phyloP scores from a whole-genome alignment of 1,284 basidiomycete species.

The Inonotus hispidus region DNA sequence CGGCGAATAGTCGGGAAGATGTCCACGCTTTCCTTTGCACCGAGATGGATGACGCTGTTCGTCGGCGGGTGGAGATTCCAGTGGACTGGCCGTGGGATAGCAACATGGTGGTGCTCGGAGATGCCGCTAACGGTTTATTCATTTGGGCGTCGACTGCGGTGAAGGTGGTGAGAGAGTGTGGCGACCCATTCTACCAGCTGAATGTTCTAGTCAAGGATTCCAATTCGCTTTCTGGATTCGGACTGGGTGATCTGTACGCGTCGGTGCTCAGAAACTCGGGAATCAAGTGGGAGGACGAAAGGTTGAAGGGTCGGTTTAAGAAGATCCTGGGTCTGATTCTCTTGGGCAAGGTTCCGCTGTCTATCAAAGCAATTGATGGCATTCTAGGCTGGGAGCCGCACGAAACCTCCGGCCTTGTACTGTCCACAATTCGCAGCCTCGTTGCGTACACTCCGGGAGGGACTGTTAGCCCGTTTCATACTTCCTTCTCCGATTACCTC shows the following conservation, averaged over 20 bases:
- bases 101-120: constrained; percentile 22
- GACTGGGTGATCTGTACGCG: not conserved
- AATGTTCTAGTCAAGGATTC: not conserved
- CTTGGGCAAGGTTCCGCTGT: not conserved
- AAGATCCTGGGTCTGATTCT: not conserved
- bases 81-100: not conserved
- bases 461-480: not conserved
- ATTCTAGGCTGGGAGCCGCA: not conserved
- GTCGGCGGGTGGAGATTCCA: not conserved
- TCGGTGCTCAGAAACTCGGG: not conserved
- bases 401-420: not conserved
- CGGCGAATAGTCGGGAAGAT: not conserved
- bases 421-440: not conserved
- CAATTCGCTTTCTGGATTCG: not conserved
- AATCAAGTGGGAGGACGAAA: not conserved
- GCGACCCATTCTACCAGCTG: not conserved
- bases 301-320: not conserved
- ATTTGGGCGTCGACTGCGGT: constrained; percentile 29
- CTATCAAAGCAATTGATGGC: not conserved
- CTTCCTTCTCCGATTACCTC: constrained; percentile 3
- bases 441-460: not conserved
- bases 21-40: not conserved
- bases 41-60: not conserved
- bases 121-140: constrained; percentile 25
- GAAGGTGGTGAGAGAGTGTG: constrained; percentile 13